Percentiles rank a stretch among this genome's conserved stretches.
These are phyloP conservation scores for Musa itinerans DNA, from an alignment of 176 grass and related monocot genomes.

Conservation along the genomic window DNA sequence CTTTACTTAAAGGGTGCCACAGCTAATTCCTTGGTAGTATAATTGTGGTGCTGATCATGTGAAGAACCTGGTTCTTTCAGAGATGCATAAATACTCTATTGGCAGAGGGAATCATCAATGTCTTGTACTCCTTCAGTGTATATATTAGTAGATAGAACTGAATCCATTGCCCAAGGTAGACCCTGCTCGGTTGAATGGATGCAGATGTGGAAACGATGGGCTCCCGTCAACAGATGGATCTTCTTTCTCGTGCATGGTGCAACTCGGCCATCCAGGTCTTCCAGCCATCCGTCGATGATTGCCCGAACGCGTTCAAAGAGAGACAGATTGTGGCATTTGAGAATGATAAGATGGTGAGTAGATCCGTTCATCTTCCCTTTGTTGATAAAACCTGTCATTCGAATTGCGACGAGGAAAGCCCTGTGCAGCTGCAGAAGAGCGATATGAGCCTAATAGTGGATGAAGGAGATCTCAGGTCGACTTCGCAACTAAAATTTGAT, in stretches of 20 bases:
- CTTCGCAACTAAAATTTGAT: slow-evolving; percentile 57
- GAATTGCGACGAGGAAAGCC: not conserved
- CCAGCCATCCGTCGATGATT: slow-evolving; percentile 38
- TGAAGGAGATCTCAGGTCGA: slow-evolving; percentile 25
- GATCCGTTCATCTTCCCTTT: no score
- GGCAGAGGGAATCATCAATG: not conserved
- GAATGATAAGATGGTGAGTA: slow-evolving; percentile 33
- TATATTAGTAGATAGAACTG: not conserved
- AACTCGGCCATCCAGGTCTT: slow-evolving; percentile 75
- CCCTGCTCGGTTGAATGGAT: not conserved
- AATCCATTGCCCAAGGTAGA: not conserved
- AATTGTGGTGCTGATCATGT: slow-evolving; percentile 8
- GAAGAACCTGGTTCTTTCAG: slow-evolving; percentile 8
- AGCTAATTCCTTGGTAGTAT: slow-evolving; percentile 8
- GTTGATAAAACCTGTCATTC: not conserved
- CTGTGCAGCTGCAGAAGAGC: slow-evolving; percentile 35
- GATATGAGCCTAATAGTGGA: slow-evolving; percentile 46
- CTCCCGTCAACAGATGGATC: slow-evolving; percentile 13
- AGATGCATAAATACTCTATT: slow-evolving; percentile 2
- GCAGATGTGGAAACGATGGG: slow-evolving; percentile 37
- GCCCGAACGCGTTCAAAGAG: slow-evolving; percentile 43
- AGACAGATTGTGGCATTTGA: slow-evolving; percentile 37
- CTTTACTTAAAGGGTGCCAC: slow-evolving; percentile 10
- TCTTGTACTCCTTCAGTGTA: not conserved
- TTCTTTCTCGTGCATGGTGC: slow-evolving; percentile 77